Evolutionary conservation across 345 rosid genomes (phyloP), one percentile per base, ranked within the genome.

Genomic region (Erodium maritimum): DNA sequence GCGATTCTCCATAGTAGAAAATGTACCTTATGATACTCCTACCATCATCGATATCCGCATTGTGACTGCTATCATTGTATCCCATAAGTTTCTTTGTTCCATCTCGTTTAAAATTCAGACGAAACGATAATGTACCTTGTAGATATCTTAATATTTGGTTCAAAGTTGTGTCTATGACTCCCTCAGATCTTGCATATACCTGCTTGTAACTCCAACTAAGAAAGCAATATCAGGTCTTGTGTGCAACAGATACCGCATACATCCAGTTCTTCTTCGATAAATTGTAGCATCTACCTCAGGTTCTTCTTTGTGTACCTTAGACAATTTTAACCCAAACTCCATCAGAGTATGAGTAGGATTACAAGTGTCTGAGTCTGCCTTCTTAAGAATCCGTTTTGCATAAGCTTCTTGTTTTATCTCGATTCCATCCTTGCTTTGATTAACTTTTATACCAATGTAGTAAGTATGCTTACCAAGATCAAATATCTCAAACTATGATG

Each of bases 281-380:
- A 29, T 14, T 24, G 53, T 59, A 37, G 62, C 22, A 19, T 59
- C 23, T 5, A 59, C 19, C 12, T 22, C 0, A 13, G 21, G 33
- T 13, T 34, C 59, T 56, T 23, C 59, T 21, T 56, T 19, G 46
- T 34, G 21, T n/a, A n/a, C n/a, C 62, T 59, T 45, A 16, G 53
- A 37, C 12, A 59, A 8, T 45, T 59, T 59, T 16, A 34, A 13
- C 23, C 62, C 2, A 21, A 20, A 10, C 19, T 59, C 62, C n/a
- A 19, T 21, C 46, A 21, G 62, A 11, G 62, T 59, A 0, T 12
- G 19, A 18, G 21, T 42, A 17, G 53, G 53, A n/a, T 59, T 59
- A 18, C 0, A 59, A n/a, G 10, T 34, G 4, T 57, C 21, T 50
- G 33, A 23, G 5, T 57, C 33, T 13, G 33, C 0, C 21, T 57